A percentile compares a stretch with the other conserved stretches of the same genome.
phyloP scores from a whole-genome alignment of 768 basidiomycete genomes.

The Pulveroboletus sp. region DNA sequence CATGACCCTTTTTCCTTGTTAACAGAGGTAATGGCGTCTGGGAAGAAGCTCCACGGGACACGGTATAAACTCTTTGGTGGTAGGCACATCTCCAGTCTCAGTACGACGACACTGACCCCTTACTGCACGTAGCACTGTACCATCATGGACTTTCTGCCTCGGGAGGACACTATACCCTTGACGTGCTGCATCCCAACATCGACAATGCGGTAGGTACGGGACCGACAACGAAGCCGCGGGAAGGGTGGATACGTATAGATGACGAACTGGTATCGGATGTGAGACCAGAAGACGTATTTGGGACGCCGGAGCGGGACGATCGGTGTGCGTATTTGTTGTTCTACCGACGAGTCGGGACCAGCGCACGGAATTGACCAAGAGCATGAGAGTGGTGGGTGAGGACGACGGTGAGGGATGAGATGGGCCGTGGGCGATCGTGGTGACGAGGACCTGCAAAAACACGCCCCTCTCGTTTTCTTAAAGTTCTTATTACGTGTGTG shows the following conservation, averaged over 20 bases:
- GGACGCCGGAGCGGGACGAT: constrained; percentile 45
- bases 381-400: neutral
- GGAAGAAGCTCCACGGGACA: constrained; percentile 42
- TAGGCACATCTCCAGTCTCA: constrained; percentile 28
- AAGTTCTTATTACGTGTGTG: neutral
- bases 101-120: neutral
- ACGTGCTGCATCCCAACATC: constrained; percentile 73
- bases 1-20: neutral
- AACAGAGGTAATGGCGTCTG: constrained; percentile 58
- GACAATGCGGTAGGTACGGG: constrained; percentile 33
- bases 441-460: too few relatives aligned
- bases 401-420: neutral
- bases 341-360: constrained; percentile 55
- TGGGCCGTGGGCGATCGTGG: neutral
- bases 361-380: constrained; percentile 11
- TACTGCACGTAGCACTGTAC: constrained; percentile 59
- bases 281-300: constrained; percentile 65
- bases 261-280: constrained; percentile 85
- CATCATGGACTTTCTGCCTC: constrained; percentile 90
- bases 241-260: constrained; percentile 90
- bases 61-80: constrained; percentile 84
- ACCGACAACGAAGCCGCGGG: constrained; percentile 33
- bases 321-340: constrained; percentile 86
- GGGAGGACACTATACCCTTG: constrained; percentile 94
- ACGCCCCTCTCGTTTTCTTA: neutral